These are phyloP conservation scores for Pichia nanzhaoensis DNA, from an alignment of 805 yeast genomes.

Conservation along the genomic window DNA sequence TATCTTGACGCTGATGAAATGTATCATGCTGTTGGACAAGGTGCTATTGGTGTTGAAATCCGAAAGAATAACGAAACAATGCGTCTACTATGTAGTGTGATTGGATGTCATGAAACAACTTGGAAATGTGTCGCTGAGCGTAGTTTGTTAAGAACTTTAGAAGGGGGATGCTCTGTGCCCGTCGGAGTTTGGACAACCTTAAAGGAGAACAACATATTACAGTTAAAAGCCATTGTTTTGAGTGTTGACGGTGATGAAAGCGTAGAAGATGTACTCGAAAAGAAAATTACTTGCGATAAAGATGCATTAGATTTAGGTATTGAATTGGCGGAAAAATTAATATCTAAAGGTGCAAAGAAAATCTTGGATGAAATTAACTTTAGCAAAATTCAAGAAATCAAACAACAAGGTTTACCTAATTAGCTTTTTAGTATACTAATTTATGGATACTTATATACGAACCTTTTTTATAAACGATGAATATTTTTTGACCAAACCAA, in stretches of 20 bases:
- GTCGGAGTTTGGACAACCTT: slow-evolving; percentile 74
- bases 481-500: slow-evolving; percentile 5
- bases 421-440: no score
- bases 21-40: slow-evolving; percentile 99
- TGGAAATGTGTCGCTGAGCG: slow-evolving; percentile 84
- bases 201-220: slow-evolving; percentile 35
- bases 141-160: slow-evolving; percentile 75
- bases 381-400: slow-evolving; percentile 47
- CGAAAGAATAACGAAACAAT: slow-evolving; percentile 59
- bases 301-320: slow-evolving; percentile 72
- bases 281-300: slow-evolving; percentile 32
- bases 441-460: no score
- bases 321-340: slow-evolving; percentile 58
- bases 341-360: slow-evolving; percentile 71
- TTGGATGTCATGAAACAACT: slow-evolving; percentile 61
- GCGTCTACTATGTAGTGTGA: slow-evolving; percentile 49
- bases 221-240: slow-evolving; percentile 67
- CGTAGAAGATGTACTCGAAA: slow-evolving; percentile 50
- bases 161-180: slow-evolving; percentile 98
- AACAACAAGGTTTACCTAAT: slow-evolving; percentile 28
- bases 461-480: neutral
- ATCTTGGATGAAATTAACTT: slow-evolving; percentile 78
- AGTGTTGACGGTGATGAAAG: slow-evolving; percentile 72
- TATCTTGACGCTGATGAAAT: slow-evolving; percentile 67
- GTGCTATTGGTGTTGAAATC: slow-evolving; percentile 91